Conservation (phyloP, 139 green algal genomes). For the Chlorella sorokiniana region DNA sequence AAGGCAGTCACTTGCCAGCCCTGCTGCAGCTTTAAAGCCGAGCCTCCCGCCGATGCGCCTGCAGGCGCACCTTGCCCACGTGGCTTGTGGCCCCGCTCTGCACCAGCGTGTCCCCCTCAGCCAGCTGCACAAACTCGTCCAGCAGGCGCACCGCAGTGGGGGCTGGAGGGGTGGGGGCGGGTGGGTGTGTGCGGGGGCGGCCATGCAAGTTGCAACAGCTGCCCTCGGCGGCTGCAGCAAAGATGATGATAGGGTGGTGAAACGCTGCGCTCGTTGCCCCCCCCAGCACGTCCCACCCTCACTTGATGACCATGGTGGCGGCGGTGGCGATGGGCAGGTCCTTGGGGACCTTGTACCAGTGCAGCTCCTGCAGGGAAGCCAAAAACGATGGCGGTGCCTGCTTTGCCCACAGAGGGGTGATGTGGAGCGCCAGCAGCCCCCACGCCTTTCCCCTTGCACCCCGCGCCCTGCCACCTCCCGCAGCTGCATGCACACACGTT, state of each 20-base stretch:
- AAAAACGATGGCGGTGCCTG: neutral
- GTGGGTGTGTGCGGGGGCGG: too few relatives aligned
- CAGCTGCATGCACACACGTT: neutral
- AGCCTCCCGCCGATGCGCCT: neutral
- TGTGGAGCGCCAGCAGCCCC: too few relatives aligned
- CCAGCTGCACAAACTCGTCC: conserved; percentile 79
- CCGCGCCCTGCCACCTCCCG: neutral
- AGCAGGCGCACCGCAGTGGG: conserved; percentile 84
- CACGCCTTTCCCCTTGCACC: neutral
- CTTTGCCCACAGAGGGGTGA: neutral
- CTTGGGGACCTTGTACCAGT: conserved; percentile 43
- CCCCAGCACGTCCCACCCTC: neutral
- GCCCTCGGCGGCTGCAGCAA: too few relatives aligned
- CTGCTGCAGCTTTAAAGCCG: neutral
- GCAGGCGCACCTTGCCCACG: conserved; percentile 71
- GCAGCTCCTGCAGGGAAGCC: conserved; percentile 72
- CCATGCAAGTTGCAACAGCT: too few relatives aligned
- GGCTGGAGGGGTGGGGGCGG: conserved; percentile 63
- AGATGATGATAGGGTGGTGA: neutral
- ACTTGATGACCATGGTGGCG: conserved; percentile 46
- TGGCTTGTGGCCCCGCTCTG: conserved; percentile 89
- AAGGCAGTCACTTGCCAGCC: neutral
- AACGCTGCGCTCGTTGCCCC: neutral
- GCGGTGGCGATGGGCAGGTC: conserved; percentile 43
- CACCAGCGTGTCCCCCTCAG: conserved; percentile 82